phyloP scores from a whole-genome alignment of 23 red algal species.

The Gracilaria gracilis region DNA sequence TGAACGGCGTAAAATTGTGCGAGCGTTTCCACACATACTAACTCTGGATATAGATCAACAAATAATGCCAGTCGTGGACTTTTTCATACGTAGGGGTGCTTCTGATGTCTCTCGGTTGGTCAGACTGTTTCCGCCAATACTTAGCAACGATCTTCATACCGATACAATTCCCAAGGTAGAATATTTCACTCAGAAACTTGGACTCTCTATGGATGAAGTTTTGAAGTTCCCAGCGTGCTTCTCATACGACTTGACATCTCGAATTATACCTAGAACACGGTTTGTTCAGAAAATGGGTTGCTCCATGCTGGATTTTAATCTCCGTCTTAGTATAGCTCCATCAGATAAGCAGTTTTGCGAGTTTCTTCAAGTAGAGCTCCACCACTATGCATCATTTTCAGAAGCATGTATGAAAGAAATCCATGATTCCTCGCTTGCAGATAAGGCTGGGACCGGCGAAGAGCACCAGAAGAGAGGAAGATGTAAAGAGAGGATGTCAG shows the following conservation, averaged over 20 bases:
- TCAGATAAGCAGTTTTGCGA: constrained; percentile 67
- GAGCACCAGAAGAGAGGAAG: not conserved
- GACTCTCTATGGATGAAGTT: constrained; percentile 67
- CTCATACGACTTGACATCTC: constrained; percentile 66
- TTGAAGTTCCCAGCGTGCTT: constrained; percentile 78
- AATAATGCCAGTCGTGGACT: constrained; percentile 67
- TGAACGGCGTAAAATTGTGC: constrained; percentile 39
- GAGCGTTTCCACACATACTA: constrained; percentile 77
- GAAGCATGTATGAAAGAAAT: not conserved
- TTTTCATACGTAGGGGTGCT: constrained; percentile 46
- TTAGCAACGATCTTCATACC: constrained; percentile 57
- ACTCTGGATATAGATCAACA: constrained; percentile 69
- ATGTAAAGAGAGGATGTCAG: not conserved
- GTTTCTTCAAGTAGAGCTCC: not conserved
- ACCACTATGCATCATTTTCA: not conserved
- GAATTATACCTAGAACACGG: constrained; percentile 71
- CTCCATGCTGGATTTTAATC: constrained; percentile 32
- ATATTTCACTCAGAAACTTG: constrained; percentile 57
- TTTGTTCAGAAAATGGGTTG: constrained; percentile 58
- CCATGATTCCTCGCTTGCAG: not conserved
- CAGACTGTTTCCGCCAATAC: constrained; percentile 65
- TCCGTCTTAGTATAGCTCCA: constrained; percentile 23
- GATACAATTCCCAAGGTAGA: constrained; percentile 79
- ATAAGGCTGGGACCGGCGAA: not conserved
- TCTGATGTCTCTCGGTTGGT: constrained; percentile 66